Conservation (phyloP, 352 stramenopile genomes). For the Phytophthora capsici region DNA sequence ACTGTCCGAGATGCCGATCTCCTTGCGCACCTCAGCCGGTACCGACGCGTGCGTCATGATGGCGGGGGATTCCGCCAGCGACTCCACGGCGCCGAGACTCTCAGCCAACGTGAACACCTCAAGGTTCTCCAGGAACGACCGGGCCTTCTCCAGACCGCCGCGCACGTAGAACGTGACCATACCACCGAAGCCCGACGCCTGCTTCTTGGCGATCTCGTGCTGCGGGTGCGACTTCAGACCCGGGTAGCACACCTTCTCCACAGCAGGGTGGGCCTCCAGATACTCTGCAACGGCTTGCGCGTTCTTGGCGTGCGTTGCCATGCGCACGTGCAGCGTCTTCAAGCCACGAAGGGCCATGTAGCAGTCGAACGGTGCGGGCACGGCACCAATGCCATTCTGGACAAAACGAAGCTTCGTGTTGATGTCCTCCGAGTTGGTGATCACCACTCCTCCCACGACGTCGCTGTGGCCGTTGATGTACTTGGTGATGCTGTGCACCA, state of each 20-base stretch:
- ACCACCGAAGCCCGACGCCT: conserved; percentile 74
- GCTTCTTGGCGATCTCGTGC: conserved; percentile 88
- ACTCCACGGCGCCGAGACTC: conserved; percentile 95
- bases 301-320: conserved; percentile 96
- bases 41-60: conserved; percentile 96
- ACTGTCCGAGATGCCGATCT: conserved; percentile 92
- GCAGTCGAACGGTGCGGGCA: conserved; percentile 93
- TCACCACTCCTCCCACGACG: conserved; percentile 92
- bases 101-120: conserved; percentile 95
- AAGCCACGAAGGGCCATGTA: conserved; percentile 95
- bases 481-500: conserved; percentile 96
- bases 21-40: conserved; percentile 84
- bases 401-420: conserved; percentile 95
- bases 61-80: conserved; percentile 93
- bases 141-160: conserved; percentile 78
- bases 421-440: conserved; percentile 93
- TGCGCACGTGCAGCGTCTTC: conserved; percentile 95
- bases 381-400: conserved; percentile 93
- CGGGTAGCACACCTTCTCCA: conserved; percentile 94
- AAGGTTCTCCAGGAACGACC: conserved; percentile 93
- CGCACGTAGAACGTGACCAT: conserved; percentile 96
- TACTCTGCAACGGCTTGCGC: conserved; percentile 91
- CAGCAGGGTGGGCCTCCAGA: conserved; percentile 87
- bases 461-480: conserved; percentile 97
- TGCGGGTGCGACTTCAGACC: conserved; percentile 90